Percentiles rank a stretch among this genome's conserved stretches.
phyloP scores from a whole-genome alignment of 345 rosid species.

The Citrus maxima region DNA sequence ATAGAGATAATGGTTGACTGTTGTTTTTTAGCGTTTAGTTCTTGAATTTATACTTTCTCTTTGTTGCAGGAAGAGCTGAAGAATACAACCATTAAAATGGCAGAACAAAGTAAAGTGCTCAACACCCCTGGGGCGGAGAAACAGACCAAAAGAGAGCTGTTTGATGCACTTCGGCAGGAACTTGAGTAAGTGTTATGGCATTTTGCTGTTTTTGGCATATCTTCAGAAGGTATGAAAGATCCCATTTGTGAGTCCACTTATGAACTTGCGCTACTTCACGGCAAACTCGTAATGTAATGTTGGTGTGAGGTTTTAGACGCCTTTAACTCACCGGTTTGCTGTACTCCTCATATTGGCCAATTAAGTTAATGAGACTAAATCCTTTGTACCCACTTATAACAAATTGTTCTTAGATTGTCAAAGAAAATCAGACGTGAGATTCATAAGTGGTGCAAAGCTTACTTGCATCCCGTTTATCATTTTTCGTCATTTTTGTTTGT shows the following conservation, averaged over 20 bases:
- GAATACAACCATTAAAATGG: constrained; percentile 79
- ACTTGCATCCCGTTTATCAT: neutral
- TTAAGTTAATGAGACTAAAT: neutral
- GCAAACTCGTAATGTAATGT: neutral
- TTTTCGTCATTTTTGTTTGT: neutral
- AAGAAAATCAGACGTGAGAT: neutral
- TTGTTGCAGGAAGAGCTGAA: constrained; percentile 68
- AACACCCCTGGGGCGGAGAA: constrained; percentile 88
- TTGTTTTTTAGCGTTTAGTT: neutral
- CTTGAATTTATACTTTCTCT: neutral
- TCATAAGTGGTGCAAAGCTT: neutral
- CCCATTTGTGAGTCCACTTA: neutral
- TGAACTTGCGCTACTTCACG: neutral
- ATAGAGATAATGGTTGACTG: neutral
- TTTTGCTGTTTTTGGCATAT: neutral
- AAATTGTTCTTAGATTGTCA: neutral
- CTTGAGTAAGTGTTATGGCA: constrained; percentile 55
- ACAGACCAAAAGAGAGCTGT: constrained; percentile 83
- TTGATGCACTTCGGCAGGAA: constrained; percentile 85
- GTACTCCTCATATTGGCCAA: neutral
- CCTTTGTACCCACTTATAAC: neutral
- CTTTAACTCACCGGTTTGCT: neutral
- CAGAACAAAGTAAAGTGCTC: constrained; percentile 85
- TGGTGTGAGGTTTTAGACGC: neutral
- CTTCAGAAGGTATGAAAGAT: neutral